Evolutionary conservation across 2,329 filamentous ascomycete genomes (phyloP).

Genomic region (Colletotrichum sp.): DNA sequence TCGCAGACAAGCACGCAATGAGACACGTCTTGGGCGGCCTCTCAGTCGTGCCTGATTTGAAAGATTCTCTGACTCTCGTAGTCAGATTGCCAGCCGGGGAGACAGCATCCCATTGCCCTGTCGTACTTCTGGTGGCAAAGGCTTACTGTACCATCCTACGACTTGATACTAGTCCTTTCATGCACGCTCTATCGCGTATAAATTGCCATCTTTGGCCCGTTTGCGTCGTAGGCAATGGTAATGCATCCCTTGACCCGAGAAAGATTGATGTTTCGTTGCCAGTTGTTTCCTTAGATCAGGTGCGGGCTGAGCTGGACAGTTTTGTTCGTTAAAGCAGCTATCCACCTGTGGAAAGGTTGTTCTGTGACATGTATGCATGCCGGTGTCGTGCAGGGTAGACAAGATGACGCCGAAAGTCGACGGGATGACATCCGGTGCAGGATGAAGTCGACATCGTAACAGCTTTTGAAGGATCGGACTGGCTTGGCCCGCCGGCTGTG

Average conservation of each 20-base stretch:
- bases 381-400: neutral
- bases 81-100: neutral
- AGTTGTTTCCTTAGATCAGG: neutral
- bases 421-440: neutral
- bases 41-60: neutral
- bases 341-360: neutral
- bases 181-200: neutral
- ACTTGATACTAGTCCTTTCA: neutral
- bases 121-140: neutral
- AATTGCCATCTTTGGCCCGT: neutral
- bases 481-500: neutral
- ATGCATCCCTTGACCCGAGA: neutral
- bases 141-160: neutral
- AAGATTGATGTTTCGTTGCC: neutral
- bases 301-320: neutral
- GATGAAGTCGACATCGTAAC: neutral
- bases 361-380: neutral
- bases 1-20: neutral
- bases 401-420: neutral
- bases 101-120: neutral
- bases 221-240: neutral
- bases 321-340: neutral
- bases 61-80: neutral
- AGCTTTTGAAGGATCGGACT: neutral
- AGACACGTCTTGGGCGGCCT: neutral